A percentile compares a stretch with the other conserved stretches of the same genome.
phyloP scores from a whole-genome alignment of 441 rosid species.

The California macrophylla region DNA sequence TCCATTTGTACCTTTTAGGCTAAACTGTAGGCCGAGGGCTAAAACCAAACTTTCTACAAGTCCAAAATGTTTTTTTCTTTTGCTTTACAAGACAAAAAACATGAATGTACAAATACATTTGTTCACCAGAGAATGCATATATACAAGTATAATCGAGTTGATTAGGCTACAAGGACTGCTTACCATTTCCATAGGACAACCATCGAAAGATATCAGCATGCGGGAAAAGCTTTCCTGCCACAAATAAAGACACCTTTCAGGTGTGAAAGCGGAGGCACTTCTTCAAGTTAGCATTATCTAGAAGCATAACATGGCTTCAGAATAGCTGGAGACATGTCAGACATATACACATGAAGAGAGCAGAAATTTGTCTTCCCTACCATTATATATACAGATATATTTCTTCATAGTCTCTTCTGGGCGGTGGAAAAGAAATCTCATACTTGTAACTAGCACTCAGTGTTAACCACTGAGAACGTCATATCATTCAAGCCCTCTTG shows the following conservation, averaged over 20 bases:
- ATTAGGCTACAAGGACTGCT: background rate
- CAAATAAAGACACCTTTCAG: conserved; percentile 1
- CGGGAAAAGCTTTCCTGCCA: conserved; percentile 62
- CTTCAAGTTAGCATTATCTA: background rate
- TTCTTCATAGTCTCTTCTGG: background rate
- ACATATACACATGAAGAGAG: background rate
- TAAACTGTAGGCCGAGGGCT: background rate
- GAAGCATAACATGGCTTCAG: background rate
- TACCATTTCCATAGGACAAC: conserved; percentile 68
- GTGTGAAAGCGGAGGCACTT: background rate
- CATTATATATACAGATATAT: background rate
- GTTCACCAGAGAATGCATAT: background rate
- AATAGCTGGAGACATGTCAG: background rate
- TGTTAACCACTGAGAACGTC: background rate
- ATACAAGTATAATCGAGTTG: background rate
- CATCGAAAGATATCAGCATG: conserved; percentile 53
- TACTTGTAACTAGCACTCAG: background rate
- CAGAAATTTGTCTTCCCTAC: background rate
- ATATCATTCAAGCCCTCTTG: background rate
- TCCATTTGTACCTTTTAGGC: background rate
- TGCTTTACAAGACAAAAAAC: background rate
- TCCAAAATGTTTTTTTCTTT: background rate
- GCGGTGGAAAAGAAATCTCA: background rate
- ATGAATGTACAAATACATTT: background rate
- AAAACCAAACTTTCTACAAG: background rate